Base-by-base conservation (phyloP, 2,329 filamentous ascomycete species). In the Alternaria tenuissima region DNA sequence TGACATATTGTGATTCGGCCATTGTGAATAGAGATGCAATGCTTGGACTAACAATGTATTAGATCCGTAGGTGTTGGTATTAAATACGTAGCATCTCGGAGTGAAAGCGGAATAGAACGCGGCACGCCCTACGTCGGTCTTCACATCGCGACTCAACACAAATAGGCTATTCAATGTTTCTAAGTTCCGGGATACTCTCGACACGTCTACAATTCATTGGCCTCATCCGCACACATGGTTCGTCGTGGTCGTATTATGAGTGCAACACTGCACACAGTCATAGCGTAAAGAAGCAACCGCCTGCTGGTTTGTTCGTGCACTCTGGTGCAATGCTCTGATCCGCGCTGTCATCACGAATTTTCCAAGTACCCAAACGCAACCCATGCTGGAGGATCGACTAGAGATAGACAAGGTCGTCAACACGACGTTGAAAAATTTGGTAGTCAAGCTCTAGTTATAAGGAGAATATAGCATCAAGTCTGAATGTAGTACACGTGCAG, bases 1-100 rank as follows among this genome's bases (percentile, higher is more conserved):
- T 67, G 39, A 69, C 58, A 46, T 77, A 77, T 14, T 62, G 47
- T 22, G 57, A 54, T 26, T 57, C 46, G 24, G 55, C 57, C 63
- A 70, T 49, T 7, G 2, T n/a, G 14, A 9, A 11, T 7, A 18
- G 14, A 14, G 8, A 18, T 36, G 4, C 18, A 18, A 9, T 42
- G 14, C 20, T 24, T 42, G 39, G 30, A 38, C 20, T n/a, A 3
- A 49, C 18, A 14, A 38, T 7, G 14, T 24, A 9, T 5, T 9
- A 5, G 8, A 24, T 49, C 20, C 24, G 7, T 36, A 49, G 30
- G 46, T 38, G 30, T 11, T 20, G 34, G 16, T 38, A 30, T 3
- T 12, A 24, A 12, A 26, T 36, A 18, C 12, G 20, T 38, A 12
- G 32, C 1, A 49, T 38, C 18, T 49, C 32, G 30, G 46, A 49